These are phyloP conservation scores for Gossypium raimondii DNA, from an alignment of 345 rosid genomes.

Conservation along the genomic window DNA sequence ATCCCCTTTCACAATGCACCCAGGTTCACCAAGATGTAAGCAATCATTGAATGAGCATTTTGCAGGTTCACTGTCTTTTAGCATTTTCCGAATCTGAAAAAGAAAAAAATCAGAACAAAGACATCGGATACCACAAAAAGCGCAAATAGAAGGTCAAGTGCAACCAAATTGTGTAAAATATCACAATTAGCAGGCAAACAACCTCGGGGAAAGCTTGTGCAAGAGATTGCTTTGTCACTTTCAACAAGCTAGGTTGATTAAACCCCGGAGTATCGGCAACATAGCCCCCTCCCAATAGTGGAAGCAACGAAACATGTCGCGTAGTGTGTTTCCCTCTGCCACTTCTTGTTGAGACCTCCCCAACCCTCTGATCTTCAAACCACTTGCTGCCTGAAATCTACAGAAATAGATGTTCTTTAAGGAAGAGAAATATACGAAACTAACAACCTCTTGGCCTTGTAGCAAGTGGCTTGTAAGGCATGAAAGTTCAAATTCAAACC, in stretches of 20 bases:
- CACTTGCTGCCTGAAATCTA: slow-evolving; percentile 75
- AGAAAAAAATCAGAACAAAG: slow-evolving; percentile 2
- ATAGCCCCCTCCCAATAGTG: slow-evolving; percentile 71
- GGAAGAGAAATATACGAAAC: neutral
- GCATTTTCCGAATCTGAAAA: slow-evolving; percentile 46
- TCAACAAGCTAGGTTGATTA: slow-evolving; percentile 80
- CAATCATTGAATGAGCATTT: slow-evolving; percentile 78
- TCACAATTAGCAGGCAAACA: slow-evolving; percentile 16
- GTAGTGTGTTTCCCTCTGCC: slow-evolving; percentile 95
- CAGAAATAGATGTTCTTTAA: neutral
- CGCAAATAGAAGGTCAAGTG: neutral
- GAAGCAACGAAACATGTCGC: slow-evolving; percentile 75
- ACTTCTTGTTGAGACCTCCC: slow-evolving; percentile 77
- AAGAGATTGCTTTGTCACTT: slow-evolving; percentile 91
- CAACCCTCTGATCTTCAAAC: slow-evolving; percentile 75
- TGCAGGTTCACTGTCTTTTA: slow-evolving; percentile 35
- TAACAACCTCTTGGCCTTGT: neutral
- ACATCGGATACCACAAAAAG: neutral
- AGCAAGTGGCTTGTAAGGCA: neutral
- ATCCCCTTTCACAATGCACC: slow-evolving; percentile 68
- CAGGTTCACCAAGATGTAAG: slow-evolving; percentile 84
- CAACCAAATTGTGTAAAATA: neutral
- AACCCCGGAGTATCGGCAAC: slow-evolving; percentile 97
- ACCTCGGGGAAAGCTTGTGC: slow-evolving; percentile 88
- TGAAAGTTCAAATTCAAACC: neutral